Base-by-base conservation (phyloP, 2,329 filamentous ascomycete genomes). In the Claviceps sp. region DNA sequence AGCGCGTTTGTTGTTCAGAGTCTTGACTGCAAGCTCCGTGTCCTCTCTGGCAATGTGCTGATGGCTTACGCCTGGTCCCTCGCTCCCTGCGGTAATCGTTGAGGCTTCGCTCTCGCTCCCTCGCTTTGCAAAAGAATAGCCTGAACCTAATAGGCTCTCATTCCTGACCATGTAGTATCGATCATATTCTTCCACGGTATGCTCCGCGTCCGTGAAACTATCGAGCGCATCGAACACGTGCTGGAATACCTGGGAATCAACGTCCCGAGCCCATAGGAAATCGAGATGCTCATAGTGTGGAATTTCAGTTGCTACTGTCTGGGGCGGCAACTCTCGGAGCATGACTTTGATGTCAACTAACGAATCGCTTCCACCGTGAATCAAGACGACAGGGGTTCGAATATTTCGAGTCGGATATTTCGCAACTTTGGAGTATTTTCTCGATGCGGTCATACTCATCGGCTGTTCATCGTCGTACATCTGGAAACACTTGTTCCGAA, bases 371-470 rank as follows among this genome's bases (percentile, higher is more conserved):
- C 90, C 93, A 17, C 93, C 93, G 60, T 97, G 97, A 6, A 98
- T 80, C 1, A 98, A 76, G 5, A 95, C 88, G 51, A 97, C 86
- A 0, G 93, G 93, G 0, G 93, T 96, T 62, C 88, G 90, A 73
- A 98, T 98, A 64, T 98, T 98, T 57, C 87, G 84, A 0, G 93
- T 98, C 0, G 93, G 93, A 59, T 96, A 98, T 64, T 87, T 91
- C 60, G 93, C 89, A 5, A 96, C 90, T 65, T 96, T 96, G 66
- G 94, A 95, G 69, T 95, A 95, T 60, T 91, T 89, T 62, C 79
- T 83, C 50, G 78, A 78, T 4, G 82, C 82, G 22, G 78, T 79
- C 39, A 90, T 72, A 50, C 82, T 80, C 54, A 95, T 73, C 0
- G 85, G 85, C 29, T 84, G 83, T 60, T 97, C 91, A 64, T 98